These are phyloP conservation scores for Cytospora piceae DNA, from an alignment of 2,329 filamentous ascomycete genomes.

Conservation along the genomic window DNA sequence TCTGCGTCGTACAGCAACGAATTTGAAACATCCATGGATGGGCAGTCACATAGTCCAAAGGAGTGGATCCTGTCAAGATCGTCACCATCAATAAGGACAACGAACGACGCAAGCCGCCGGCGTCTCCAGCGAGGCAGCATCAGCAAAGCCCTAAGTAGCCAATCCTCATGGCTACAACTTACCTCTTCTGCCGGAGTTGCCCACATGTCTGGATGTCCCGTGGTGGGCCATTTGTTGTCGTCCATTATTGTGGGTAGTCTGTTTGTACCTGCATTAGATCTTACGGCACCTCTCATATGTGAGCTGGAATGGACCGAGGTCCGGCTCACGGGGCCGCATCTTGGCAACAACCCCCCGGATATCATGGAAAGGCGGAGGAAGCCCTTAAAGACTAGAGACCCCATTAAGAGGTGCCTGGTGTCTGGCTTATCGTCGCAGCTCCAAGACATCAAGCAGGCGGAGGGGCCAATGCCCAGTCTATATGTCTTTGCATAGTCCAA, in stretches of 20 bases:
- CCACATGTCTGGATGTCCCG: not conserved
- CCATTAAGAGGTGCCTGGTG: not conserved
- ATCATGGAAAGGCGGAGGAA: no score
- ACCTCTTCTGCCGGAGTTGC: not conserved
- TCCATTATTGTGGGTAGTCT: not conserved
- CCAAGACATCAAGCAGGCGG: not conserved
- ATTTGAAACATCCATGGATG: constrained; percentile 7
- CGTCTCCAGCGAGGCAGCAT: constrained; percentile 9
- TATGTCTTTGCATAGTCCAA: not conserved
- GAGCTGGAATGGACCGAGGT: not conserved
- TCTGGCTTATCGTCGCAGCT: not conserved
- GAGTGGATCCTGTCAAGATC: constrained; percentile 20
- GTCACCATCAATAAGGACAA: not conserved
- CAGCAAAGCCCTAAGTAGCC: constrained; percentile 6
- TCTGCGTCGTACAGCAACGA: not conserved
- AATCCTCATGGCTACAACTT: no score
- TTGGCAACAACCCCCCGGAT: no score
- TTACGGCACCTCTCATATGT: not conserved
- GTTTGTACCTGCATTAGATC: constrained; percentile 1
- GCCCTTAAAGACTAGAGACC: no score
- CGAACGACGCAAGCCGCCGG: not conserved
- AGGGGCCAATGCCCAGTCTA: not conserved
- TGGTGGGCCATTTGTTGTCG: not conserved
- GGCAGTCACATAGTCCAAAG: constrained; percentile 22
- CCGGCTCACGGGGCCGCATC: not conserved